Conservation (phyloP, 2,329 filamentous ascomycete genomes). For the Calonectria fujianensis region DNA sequence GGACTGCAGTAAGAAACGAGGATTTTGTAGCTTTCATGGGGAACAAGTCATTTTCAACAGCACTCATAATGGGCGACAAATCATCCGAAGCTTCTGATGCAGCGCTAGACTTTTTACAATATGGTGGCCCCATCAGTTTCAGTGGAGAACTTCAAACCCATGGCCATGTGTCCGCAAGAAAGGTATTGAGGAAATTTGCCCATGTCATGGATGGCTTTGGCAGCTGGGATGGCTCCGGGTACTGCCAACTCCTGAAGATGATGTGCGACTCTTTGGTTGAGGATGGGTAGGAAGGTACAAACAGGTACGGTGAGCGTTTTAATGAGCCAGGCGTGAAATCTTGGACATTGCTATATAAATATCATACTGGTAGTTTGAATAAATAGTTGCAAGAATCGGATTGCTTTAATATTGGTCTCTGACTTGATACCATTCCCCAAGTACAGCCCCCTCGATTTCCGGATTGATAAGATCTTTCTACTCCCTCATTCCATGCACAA, state of each 20-base stretch:
- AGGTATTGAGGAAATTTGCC: background rate
- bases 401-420: background rate
- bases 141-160: background rate
- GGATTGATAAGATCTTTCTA: background rate
- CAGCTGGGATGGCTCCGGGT: conserved; percentile 6
- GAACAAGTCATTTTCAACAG: rapidly evolving
- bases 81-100: background rate
- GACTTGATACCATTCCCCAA: background rate
- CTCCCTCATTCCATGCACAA: background rate
- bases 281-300: background rate
- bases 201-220: conserved; percentile 12
- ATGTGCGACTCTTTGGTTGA: background rate
- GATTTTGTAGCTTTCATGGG: background rate
- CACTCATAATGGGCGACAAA: background rate
- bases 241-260: background rate
- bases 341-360: background rate
- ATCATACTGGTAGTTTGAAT: background rate
- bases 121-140: background rate
- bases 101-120: background rate
- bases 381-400: too few species aligned
- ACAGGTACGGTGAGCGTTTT: background rate
- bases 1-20: background rate
- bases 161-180: background rate
- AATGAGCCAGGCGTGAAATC: background rate
- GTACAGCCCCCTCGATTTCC: background rate